Conservation (phyloP, 768 basidiomycete genomes). For the Trametes coccinea region DNA sequence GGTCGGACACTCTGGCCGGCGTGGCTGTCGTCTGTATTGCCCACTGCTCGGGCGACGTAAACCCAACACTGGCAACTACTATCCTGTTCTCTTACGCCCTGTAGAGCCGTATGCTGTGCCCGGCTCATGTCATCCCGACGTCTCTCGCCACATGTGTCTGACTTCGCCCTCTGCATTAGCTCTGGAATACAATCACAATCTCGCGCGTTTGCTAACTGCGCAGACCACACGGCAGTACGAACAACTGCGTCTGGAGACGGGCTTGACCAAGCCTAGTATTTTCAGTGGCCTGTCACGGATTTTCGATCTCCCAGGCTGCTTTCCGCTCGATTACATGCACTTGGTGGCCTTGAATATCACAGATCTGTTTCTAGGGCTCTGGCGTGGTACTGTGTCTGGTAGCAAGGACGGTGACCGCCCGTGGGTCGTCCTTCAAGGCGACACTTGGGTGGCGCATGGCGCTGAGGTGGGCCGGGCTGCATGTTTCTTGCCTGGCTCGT, state of each 20-base stretch:
- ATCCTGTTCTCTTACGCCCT: constrained; percentile 34
- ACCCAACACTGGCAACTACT: constrained; percentile 32
- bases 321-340: constrained; percentile 42
- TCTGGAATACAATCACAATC: not conserved
- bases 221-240: constrained; percentile 21
- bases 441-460: constrained; percentile 40
- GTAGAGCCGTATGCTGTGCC: constrained; percentile 18
- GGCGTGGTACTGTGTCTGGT: constrained; percentile 30
- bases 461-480: constrained; percentile 28
- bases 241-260: constrained; percentile 29
- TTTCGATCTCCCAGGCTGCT: constrained; percentile 33
- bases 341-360: constrained; percentile 37
- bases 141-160: constrained; percentile 7
- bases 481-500: constrained; percentile 37
- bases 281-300: constrained; percentile 30
- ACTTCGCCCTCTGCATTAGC: not conserved
- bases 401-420: constrained; percentile 33
- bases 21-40: constrained; percentile 40
- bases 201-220: not conserved
- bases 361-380: constrained; percentile 35
- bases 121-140: constrained; percentile 34
- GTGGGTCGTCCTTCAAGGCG: constrained; percentile 28
- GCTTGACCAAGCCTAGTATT: constrained; percentile 38
- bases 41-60: constrained; percentile 32
- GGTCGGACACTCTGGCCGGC: constrained; percentile 36